phyloP scores from a whole-genome alignment of 371 early-diverging fungal species.

The Actinomortierella ambigua region DNA sequence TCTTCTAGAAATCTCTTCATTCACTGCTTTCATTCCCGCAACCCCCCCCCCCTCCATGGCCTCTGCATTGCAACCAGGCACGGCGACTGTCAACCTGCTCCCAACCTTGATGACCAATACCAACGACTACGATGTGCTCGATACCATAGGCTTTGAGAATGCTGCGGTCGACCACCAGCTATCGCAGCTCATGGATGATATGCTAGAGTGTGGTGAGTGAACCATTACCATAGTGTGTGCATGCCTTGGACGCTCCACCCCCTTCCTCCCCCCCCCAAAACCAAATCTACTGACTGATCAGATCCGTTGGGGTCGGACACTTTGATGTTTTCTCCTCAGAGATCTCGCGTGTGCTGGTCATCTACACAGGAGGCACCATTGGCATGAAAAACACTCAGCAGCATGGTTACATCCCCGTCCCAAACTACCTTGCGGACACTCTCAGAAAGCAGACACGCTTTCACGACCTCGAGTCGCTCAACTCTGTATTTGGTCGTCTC shows the following conservation, averaged over 20 bases:
- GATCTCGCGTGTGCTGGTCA: conserved; percentile 82
- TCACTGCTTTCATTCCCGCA: too few relatives aligned
- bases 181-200: conserved; percentile 46
- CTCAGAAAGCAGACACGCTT: conserved; percentile 83
- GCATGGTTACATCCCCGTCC: conserved; percentile 82
- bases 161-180: conserved; percentile 46
- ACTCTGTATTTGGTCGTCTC: conserved; percentile 43
- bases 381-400: conserved; percentile 87
- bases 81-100: too few relatives aligned
- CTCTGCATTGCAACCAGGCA: too few relatives aligned
- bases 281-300: neutral
- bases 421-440: conserved; percentile 78
- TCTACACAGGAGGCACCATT: conserved; percentile 97
- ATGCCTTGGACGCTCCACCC: too few relatives aligned
- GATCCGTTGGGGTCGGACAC: neutral
- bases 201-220: conserved; percentile 43
- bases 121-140: conserved; percentile 10
- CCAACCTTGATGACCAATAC: too few relatives aligned
- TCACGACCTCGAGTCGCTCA: conserved; percentile 72
- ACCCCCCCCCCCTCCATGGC: too few relatives aligned
- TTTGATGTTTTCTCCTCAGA: conserved; percentile 60
- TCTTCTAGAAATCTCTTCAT: too few relatives aligned
- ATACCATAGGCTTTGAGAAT: conserved; percentile 47
- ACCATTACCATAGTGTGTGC: too few relatives aligned
- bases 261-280: neutral